Evolutionary conservation across 1,139 yeast genomes (phyloP).

Genomic region (Taphrina wiesneri): DNA sequence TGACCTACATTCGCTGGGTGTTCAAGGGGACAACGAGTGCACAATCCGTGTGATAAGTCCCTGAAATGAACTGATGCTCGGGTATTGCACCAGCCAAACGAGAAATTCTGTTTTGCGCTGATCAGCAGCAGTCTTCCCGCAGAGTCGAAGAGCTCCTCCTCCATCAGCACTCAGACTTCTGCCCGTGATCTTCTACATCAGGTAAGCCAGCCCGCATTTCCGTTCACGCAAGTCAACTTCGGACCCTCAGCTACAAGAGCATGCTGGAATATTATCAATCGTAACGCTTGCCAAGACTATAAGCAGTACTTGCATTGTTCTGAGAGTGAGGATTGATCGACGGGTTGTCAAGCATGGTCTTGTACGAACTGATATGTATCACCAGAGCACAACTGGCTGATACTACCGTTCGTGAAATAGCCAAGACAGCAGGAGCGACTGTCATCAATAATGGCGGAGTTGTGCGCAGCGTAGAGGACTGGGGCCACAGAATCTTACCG

Average conservation of each 20-base stretch:
- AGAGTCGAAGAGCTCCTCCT: not conserved
- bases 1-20: conserved; percentile 24
- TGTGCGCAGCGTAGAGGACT: conserved; percentile 25
- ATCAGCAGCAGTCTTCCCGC: conserved; percentile 13
- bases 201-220: not conserved
- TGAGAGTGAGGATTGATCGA: not conserved
- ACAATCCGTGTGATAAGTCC: not conserved
- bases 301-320: not conserved
- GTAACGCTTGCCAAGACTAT: too few relatives aligned
- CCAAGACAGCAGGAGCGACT: conserved; percentile 31
- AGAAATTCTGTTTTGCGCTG: conserved; percentile 5
- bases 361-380: conserved; percentile 26
- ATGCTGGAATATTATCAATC: too few relatives aligned
- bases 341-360: conserved; percentile 16
- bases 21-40: not conserved
- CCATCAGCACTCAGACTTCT: not conserved
- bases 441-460: conserved; percentile 32
- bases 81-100: not conserved
- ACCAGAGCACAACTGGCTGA: conserved; percentile 20
- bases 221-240: too few relatives aligned
- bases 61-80: not conserved
- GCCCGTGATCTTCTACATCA: not conserved
- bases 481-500: conserved; percentile 19
- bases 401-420: conserved; percentile 30
- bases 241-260: too few relatives aligned